Evolutionary conservation across 345 rosid genomes (phyloP), one percentile per base, ranked within the genome.

Genomic region (Orychophragmus violaceus): DNA sequence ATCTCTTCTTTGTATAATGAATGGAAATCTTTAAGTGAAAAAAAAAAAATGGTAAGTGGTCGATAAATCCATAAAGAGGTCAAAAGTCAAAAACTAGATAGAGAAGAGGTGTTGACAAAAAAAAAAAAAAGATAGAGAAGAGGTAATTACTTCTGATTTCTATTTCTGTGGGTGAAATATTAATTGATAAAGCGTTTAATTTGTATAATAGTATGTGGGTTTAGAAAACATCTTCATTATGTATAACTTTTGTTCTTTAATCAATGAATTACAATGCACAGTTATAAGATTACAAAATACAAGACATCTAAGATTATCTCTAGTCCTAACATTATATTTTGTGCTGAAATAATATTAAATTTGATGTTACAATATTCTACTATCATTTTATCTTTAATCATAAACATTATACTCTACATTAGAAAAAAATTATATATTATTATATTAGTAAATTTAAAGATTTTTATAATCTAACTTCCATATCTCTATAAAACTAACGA

Each of bases 201-300:
- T n/a, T n/a, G n/a, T 37, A 37, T 37, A 13, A 37, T 46, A 37
- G 14, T 23, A 16, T 24, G 27, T 64, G 59, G 60, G 50, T 23
- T 48, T 64, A 50, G 48, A 49, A 32, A 63, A 32, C 33, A 63
- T 11, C 56, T 19, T n/a, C n/a, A n/a, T n/a, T n/a, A n/a, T 45
- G 29, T 13, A 36, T 36, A 36, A 3, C 10, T 32, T 41, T 10
- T 42, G 9, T 1, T 45, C 14, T 30, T 62, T 1, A 32, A 1
- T 21, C 5, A 21, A 50, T 3, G 8, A 22, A 5, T 7, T 1
- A 6, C 9, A 48, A 14, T 48, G 17, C 48, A 50, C 58, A 64
- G 35, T 11, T 32, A 59, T 46, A 37, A 22, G 24, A 10, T 39
- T 24, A 50, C 36, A 49, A 62, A 8, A 8, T 33, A 33, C 12